A percentile compares a stretch with the other conserved stretches of the same genome.
Evolutionary conservation across 1,284 basidiomycete species (phyloP).

Genomic region (Puccinia novopanici): DNA sequence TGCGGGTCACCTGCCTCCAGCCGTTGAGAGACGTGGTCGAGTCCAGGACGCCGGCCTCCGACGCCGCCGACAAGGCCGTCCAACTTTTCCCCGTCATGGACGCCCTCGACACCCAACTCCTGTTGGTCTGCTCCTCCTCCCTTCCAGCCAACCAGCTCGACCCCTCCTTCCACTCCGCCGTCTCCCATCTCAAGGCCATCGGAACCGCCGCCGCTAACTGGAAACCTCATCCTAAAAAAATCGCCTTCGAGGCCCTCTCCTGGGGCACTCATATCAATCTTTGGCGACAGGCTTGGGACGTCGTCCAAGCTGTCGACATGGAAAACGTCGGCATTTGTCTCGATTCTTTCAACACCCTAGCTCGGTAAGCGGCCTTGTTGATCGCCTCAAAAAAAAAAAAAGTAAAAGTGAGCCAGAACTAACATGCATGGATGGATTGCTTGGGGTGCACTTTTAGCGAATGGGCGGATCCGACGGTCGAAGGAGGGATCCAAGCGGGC

Average conservation of each 20-base stretch:
- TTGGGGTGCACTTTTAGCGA: background rate
- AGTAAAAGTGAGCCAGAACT: background rate
- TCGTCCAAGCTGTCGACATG: constrained; percentile 56
- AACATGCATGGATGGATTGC: background rate
- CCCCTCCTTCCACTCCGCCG: constrained; percentile 26
- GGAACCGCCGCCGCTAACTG: constrained; percentile 53
- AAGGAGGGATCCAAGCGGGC: constrained; percentile 31
- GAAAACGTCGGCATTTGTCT: constrained; percentile 59
- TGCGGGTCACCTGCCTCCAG: constrained; percentile 59
- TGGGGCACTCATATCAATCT: constrained; percentile 56
- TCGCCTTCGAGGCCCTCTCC: constrained; percentile 56
- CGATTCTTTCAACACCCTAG: constrained; percentile 61
- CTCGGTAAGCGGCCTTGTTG: constrained; percentile 55
- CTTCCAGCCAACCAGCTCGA: constrained; percentile 54
- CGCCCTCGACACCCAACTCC: constrained; percentile 55
- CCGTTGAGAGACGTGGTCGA: constrained; percentile 59
- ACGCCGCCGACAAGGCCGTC: constrained; percentile 46
- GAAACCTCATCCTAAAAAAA: constrained; percentile 53
- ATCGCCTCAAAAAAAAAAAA: background rate
- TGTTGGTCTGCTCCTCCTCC: constrained; percentile 56
- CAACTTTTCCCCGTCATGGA: constrained; percentile 56
- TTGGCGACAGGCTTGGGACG: constrained; percentile 59
- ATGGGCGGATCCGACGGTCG: constrained; percentile 40
- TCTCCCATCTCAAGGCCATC: constrained; percentile 38
- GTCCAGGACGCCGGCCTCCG: constrained; percentile 44